Percentiles rank a stretch among this genome's conserved stretches.
Conservation (phyloP, 164 flowering plant genomes). For the Paratinospora sagittata region DNA sequence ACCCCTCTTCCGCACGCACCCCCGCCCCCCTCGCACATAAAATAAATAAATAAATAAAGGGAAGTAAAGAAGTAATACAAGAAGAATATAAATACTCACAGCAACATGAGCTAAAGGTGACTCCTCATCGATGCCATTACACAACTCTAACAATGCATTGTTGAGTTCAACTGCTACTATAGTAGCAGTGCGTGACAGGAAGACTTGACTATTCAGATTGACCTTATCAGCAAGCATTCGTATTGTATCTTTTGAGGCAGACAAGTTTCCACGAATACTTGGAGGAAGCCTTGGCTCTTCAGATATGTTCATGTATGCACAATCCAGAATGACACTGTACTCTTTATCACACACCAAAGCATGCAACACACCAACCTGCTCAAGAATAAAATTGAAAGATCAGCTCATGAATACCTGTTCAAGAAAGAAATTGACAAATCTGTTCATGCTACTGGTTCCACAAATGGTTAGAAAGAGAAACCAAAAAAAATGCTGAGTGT, state of each 20-base stretch:
- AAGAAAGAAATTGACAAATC: no score
- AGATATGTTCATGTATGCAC: constrained; percentile 57
- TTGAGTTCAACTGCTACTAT: constrained; percentile 66
- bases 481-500: no score
- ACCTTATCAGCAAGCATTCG: constrained; percentile 83
- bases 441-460: no score
- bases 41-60: neutral
- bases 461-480: neutral
- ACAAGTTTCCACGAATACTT: constrained; percentile 58
- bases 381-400: constrained; percentile 14
- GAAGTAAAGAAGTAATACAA: neutral
- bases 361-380: constrained; percentile 81
- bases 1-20: no score
- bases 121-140: constrained; percentile 61
- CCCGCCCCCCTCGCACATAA: no score
- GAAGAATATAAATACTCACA: constrained; percentile 43
- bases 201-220: constrained; percentile 69
- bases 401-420: neutral
- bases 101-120: constrained; percentile 81
- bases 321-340: constrained; percentile 71
- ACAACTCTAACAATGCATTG: constrained; percentile 78
- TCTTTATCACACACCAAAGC: constrained; percentile 80
- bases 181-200: constrained; percentile 73
- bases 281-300: constrained; percentile 90
- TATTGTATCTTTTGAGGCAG: constrained; percentile 68